Evolutionary conservation across 2,329 filamentous ascomycete species (phyloP), one percentile per base, ranked within the genome.

Genomic region (Coniosporium tulheliwenetii): DNA sequence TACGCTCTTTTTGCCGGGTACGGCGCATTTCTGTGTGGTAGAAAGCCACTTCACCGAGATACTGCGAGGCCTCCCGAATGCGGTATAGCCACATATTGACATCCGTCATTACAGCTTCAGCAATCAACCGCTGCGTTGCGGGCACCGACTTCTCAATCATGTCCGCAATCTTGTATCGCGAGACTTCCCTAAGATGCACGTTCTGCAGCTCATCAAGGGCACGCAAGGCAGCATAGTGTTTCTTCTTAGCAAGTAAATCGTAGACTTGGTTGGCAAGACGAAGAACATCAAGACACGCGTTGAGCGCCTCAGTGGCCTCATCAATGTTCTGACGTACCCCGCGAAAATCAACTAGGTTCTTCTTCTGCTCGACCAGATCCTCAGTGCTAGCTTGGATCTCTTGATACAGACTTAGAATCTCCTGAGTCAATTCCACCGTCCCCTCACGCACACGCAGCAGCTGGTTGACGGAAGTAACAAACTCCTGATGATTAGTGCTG

Each of bases 91-190:
- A 98, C 1, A 86, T 95, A 55, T 96, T 96, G 41, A 98, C 64
- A 60, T 98, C 91, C 2, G 77, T 82, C 85, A 96, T 96, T 49
- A 98, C 91, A 10, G 87, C 86, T 61, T 96, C 89, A 3, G 89
- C 89, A 42, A 98, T 95, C 39, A 85, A 78, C 53, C 85, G 86
- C 53, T 94, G 86, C 1, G 86, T 95, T 3, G 84, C 79, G 1
- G 91, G 91, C 30, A 96, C 89, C 1, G 89, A 96, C 50, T 85
- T 86, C 58, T 95, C 89, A 48, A 98, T 96, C 66, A 94, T 77
- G 55, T 93, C 85, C 30, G 91, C 91, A 47, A 98, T 80, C 54
- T 87, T 89, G 61, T 95, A 93, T 48, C 95, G 85, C 1, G 85
- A 93, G 8, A 93, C 85, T 50, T 93, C 91, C 55, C 87, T 87